Evolutionary conservation across 2,329 filamentous ascomycete genomes (phyloP).

Genomic region (Penicillium sp.): DNA sequence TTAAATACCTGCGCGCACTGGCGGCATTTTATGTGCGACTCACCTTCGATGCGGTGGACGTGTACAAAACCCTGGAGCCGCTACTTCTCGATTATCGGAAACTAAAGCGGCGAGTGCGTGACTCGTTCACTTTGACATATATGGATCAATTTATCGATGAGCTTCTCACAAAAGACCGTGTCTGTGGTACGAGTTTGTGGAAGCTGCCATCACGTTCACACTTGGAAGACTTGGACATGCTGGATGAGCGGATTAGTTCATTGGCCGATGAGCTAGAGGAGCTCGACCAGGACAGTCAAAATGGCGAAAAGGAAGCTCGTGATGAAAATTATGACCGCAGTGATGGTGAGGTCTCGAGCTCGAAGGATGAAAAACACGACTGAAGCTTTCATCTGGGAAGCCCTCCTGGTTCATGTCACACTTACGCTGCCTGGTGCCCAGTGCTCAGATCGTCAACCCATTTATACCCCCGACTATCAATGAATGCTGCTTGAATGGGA

Average conservation of each 20-base stretch:
- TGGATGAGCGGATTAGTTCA: constrained; percentile 83
- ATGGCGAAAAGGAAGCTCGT: constrained; percentile 21
- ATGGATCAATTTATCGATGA: constrained; percentile 95
- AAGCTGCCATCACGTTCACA: constrained; percentile 81
- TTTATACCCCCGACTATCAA: not conserved
- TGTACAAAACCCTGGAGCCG: constrained; percentile 79
- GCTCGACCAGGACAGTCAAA: constrained; percentile 37
- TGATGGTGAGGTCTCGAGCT: constrained; percentile 19
- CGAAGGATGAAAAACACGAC: constrained; percentile 24
- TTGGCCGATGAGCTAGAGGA: constrained; percentile 65
- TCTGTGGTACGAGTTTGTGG: constrained; percentile 89
- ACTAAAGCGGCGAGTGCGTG: constrained; percentile 71
- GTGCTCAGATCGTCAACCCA: not conserved
- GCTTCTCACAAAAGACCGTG: constrained; percentile 79
- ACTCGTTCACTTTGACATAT: constrained; percentile 72
- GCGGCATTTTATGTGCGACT: constrained; percentile 92
- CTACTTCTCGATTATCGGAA: constrained; percentile 81
- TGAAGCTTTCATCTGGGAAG: constrained; percentile 17
- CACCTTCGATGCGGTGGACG: constrained; percentile 76
- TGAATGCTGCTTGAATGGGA: not conserved
- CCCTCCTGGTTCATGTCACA: not conserved
- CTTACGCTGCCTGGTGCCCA: not conserved
- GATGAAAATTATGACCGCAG: constrained; percentile 15
- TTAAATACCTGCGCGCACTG: constrained; percentile 80
- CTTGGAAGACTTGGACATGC: constrained; percentile 81